Evolutionary conservation across 1,139 yeast genomes (phyloP), one percentile per base, ranked within the genome.

Genomic region (Yamadazyma aaseri): DNA sequence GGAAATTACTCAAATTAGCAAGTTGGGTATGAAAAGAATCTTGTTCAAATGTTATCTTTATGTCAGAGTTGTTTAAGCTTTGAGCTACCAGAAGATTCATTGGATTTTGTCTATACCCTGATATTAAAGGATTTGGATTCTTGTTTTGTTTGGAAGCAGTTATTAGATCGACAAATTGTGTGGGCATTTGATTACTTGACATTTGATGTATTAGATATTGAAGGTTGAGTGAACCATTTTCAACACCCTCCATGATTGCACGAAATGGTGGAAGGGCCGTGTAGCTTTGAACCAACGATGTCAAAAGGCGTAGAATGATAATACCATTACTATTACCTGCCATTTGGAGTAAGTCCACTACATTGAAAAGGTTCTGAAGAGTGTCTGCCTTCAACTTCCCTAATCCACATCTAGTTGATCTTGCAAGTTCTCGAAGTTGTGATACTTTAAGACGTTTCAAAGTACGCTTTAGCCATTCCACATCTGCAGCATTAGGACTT

Each of bases 11-110:
- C 3, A 79, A 53, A 24, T 69, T 49, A 32, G 72, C 55, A 32
- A 64, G 64, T 23, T 76, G 52, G 8, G 51, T 55, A 49, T 67
- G 81, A 51, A 80, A 81, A 2, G 82, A 82, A 29, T 72, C 69
- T 25, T 61, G 68, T 30, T 59, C 56, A 55, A 79, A 79, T n/a
- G n/a, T n/a, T n/a, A n/a, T n/a, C n/a, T n/a, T n/a, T n/a, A n/a
- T n/a, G n/a, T n/a, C n/a, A 42, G 68, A 66, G 4, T 76, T 42
- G 44, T 65, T 56, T 29, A 73, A 73, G 12, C 12, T 7, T 10
- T 10, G 7, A 55, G 13, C 6, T 11, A 8, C 22, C 41, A 41
- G 32, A 48, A 49, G 3, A 32, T 34, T 28, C 11, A 40, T 20
- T 28, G 29, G 31, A 35, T 36, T 36, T 25, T 12, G 21, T 16